A percentile compares a stretch with the other conserved stretches of the same genome.
Evolutionary conservation across 2,329 filamentous ascomycete species (phyloP).

Genomic region (Cercospora brassicicola): DNA sequence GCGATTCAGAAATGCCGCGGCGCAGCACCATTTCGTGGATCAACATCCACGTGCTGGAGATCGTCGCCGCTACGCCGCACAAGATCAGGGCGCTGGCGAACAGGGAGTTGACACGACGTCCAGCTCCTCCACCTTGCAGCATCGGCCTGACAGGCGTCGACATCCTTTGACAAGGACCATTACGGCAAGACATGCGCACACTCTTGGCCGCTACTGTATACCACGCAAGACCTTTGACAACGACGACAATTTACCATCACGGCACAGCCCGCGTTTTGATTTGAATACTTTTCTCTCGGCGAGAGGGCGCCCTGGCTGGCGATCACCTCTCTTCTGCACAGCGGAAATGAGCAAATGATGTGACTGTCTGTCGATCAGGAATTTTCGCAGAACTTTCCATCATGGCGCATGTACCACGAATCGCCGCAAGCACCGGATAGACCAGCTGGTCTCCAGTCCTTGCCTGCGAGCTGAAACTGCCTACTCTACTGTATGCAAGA

Average conservation of each 20-base stretch:
- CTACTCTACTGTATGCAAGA: not conserved
- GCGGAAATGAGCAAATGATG: constrained; percentile 1
- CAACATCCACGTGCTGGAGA: constrained; percentile 10
- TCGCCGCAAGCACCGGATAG: not conserved
- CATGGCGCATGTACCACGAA: not conserved
- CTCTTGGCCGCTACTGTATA: not conserved
- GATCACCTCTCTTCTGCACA: not conserved
- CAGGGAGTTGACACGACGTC: constrained; percentile 17
- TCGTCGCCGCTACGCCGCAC: constrained; percentile 9
- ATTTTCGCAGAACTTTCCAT: not conserved
- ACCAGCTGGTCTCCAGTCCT: not conserved
- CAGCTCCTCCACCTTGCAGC: constrained; percentile 16
- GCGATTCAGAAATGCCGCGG: not conserved
- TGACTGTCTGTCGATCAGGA: not conserved
- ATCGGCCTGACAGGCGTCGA: constrained; percentile 1
- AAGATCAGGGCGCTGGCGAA: constrained; percentile 14
- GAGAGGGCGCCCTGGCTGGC: not conserved
- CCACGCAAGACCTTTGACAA: not conserved
- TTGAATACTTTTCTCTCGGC: not conserved
- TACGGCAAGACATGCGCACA: not conserved
- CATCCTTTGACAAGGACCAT: constrained; percentile 4
- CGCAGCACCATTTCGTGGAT: not conserved
- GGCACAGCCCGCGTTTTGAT: not conserved
- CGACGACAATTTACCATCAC: not conserved
- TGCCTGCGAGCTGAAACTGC: not conserved